phyloP scores from a whole-genome alignment of 805 yeast genomes.

The Cyberlindnera japonica region DNA sequence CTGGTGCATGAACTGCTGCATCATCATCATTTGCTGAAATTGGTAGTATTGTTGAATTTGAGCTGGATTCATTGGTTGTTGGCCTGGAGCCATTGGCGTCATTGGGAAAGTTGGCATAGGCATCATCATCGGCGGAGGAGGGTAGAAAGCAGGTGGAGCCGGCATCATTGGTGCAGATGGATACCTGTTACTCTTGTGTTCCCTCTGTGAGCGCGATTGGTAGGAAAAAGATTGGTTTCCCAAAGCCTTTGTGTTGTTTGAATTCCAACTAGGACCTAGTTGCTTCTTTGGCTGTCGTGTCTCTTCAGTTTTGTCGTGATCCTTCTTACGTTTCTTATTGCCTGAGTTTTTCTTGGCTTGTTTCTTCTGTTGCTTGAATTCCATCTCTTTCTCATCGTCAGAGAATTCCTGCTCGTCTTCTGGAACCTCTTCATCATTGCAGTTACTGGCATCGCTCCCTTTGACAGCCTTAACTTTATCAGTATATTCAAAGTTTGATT shows the following conservation, averaged over 20 bases:
- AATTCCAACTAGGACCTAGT: not conserved
- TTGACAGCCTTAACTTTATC: constrained; percentile 63
- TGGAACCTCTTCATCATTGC: constrained; percentile 91
- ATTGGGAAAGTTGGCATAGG: constrained; percentile 2
- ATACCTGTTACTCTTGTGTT: constrained; percentile 14
- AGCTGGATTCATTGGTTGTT: constrained; percentile 17
- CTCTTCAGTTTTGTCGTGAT: constrained; percentile 12
- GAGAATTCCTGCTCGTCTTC: constrained; percentile 93
- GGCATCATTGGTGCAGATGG: constrained; percentile 13
- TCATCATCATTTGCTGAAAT: constrained; percentile 26
- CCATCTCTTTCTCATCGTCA: constrained; percentile 87
- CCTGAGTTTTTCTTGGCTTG: constrained; percentile 36
- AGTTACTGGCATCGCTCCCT: constrained; percentile 94
- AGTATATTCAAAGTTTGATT: constrained; percentile 75
- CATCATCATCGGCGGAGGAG: constrained; percentile 26
- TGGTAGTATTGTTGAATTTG: constrained; percentile 31
- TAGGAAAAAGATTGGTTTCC: constrained; percentile 1
- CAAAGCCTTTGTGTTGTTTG: constrained; percentile 4
- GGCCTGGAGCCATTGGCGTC: constrained; percentile 6
- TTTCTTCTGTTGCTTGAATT: constrained; percentile 60
- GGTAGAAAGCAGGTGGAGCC: constrained; percentile 5
- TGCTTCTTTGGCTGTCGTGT: constrained; percentile 1
- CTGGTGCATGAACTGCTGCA: constrained; percentile 23
- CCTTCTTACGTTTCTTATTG: constrained; percentile 17
- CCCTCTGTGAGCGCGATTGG: constrained; percentile 14